Conservation (phyloP, 106 monocot genomes). For the Amphibolis antarctica region DNA sequence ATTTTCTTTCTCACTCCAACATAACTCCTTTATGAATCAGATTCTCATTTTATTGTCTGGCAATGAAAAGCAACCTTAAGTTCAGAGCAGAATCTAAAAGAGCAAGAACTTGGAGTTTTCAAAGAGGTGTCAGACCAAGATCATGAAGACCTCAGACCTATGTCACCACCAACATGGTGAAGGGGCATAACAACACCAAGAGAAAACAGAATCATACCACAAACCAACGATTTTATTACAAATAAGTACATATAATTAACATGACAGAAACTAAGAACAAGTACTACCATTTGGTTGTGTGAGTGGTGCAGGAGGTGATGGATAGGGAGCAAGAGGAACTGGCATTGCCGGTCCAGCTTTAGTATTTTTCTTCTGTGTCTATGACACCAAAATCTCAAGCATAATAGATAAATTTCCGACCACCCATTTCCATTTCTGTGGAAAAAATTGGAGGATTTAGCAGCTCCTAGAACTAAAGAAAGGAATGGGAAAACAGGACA, state of each 20-base stretch:
- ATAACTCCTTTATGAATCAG: no score
- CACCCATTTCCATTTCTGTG: slow-evolving; percentile 6
- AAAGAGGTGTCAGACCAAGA: no score
- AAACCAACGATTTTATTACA: not conserved
- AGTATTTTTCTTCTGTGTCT: not conserved
- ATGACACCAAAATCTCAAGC: slow-evolving; percentile 4
- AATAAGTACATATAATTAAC: not conserved
- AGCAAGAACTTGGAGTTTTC: no score
- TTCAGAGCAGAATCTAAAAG: no score
- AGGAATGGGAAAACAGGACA: not conserved
- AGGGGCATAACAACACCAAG: not conserved
- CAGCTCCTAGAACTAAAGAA: not conserved
- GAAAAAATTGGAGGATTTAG: not conserved
- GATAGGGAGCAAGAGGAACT: slow-evolving; percentile 93
- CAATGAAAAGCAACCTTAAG: no score
- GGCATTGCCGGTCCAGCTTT: slow-evolving; percentile 52
- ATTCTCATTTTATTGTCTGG: no score
- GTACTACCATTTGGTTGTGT: slow-evolving; percentile 47
- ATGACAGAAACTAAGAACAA: not conserved
- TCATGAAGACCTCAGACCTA: no score
- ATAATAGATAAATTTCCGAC: not conserved
- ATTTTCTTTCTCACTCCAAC: no score
- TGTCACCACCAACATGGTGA: no score
- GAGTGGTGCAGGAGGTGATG: slow-evolving; percentile 40
- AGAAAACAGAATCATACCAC: not conserved